Percentiles rank a stretch among this genome's conserved stretches.
Evolutionary conservation across 2,329 filamentous ascomycete genomes (phyloP).

Genomic region (Epichloe amarillans): DNA sequence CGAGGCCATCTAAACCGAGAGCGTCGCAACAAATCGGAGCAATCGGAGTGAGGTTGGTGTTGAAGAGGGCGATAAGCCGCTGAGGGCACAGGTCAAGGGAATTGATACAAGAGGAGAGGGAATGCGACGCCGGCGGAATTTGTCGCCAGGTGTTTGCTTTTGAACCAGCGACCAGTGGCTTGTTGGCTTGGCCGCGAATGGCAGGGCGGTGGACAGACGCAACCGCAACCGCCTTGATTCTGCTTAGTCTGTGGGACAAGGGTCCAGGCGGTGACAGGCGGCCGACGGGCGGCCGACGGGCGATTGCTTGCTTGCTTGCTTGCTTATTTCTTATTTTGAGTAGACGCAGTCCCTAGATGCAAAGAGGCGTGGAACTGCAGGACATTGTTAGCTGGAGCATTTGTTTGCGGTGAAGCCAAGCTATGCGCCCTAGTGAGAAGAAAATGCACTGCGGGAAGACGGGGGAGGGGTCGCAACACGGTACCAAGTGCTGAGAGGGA

Average conservation of each 20-base stretch:
- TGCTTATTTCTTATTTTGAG: neutral
- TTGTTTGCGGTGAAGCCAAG: slow-evolving; percentile 1
- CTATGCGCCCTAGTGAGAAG: neutral
- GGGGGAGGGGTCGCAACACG: neutral
- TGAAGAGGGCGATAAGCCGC: neutral
- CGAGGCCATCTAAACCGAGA: slow-evolving; percentile 1
- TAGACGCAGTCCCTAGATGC: neutral
- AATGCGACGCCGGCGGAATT: slow-evolving; percentile 8
- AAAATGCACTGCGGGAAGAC: neutral
- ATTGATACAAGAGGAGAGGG: neutral
- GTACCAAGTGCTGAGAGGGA: neutral
- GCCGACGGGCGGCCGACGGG: neutral
- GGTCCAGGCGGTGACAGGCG: slow-evolving; percentile 13
- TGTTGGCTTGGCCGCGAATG: neutral
- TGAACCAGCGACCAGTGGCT: neutral
- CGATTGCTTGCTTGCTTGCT: neutral
- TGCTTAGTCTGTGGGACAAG: neutral
- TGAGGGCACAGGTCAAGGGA: neutral
- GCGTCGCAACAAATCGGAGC: neutral
- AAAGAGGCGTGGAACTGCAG: neutral
- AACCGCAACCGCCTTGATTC: neutral
- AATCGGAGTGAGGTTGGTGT: neutral
- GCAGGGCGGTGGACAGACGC: neutral
- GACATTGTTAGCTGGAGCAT: neutral
- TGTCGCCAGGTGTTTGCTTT: slow-evolving; percentile 5